Base-by-base conservation (phyloP, 169 alveolate genomes). In the Cryptosporidium felis region DNA sequence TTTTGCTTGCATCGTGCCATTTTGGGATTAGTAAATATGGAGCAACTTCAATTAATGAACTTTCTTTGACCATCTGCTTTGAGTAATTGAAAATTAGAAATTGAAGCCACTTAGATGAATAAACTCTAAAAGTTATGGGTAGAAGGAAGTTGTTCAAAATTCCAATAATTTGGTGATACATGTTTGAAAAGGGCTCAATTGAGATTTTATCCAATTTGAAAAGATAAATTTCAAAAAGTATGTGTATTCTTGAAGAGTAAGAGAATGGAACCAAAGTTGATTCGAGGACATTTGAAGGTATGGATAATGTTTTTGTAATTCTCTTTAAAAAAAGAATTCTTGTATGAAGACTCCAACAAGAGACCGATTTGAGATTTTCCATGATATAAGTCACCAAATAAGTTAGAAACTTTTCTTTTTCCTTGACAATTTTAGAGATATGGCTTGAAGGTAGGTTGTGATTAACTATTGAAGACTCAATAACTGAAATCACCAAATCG, bases 331-430 rank as follows among this genome's bases (percentile, higher is more conserved):
- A 74, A 38, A 53, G 14, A 14, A 74, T 74, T 74, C 65, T n/a
- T 23, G 4, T 34, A 26, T 74, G 85, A 18, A 56, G 23, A 74
- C 30, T 38, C 85, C 85, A 74, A n/a, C 74, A 36, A n/a, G 85
- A 74, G 9, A 42, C 23, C 16, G 67, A 36, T 32, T 51, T 51
- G 12, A 74, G 32, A 74, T 74, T 58, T 9, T 74, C 85, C 67
- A 74, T 74, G 26, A 74, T 74, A 53, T 74, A 74, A 49, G 85
- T 53, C 47, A 74, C 59, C 49, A 74, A 56, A 56, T 74, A 56
- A 2, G 85, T 74, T 10, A 74, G 59, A 56, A 74, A 74, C 42
- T 36, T 47, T 34, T 74, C 67, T 5, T 49, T 74, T 16, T 74
- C 65, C 59, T 74, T 74, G 12, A 38, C 23, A 36, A 65, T 12